phyloP scores from a whole-genome alignment of 78 protist species.

The Pelomyxa schiedti region DNA sequence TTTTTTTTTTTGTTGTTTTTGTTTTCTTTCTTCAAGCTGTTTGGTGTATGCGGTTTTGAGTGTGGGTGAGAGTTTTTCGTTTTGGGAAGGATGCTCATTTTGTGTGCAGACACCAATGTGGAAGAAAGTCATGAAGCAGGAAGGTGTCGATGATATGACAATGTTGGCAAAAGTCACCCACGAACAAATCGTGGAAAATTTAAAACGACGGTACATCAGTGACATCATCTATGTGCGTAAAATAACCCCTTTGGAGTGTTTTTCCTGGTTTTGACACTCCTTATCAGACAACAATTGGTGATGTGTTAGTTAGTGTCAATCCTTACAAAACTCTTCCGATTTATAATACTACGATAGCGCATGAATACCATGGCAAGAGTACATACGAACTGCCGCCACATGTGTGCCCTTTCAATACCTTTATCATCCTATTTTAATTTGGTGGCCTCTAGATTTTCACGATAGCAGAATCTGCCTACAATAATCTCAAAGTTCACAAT shows the following conservation, averaged over 20 bases:
- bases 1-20: too few relatives aligned
- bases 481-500: too few relatives aligned
- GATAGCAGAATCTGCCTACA: neutral
- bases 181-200: conserved; percentile 59
- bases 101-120: too few relatives aligned
- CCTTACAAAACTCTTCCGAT: conserved; percentile 63
- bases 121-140: conserved; percentile 3
- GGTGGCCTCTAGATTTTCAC: neutral
- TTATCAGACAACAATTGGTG: conserved; percentile 70
- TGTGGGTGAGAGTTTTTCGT: too few relatives aligned
- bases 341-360: conserved; percentile 30
- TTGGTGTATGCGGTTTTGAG: too few relatives aligned
- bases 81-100: too few relatives aligned
- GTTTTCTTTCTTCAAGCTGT: too few relatives aligned
- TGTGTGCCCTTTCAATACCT: conserved; percentile 6
- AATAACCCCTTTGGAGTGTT: neutral
- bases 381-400: conserved; percentile 49
- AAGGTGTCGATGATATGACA: conserved; percentile 82
- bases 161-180: conserved; percentile 59
- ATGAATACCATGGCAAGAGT: conserved; percentile 33
- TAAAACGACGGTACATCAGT: conserved; percentile 42
- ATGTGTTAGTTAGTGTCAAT: conserved; percentile 78
- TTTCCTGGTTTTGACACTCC: neutral
- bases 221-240: conserved; percentile 66
- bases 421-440: neutral